Base-by-base conservation (phyloP, 2,329 filamentous ascomycete genomes). In the Fusarium brevicatenulatum region DNA sequence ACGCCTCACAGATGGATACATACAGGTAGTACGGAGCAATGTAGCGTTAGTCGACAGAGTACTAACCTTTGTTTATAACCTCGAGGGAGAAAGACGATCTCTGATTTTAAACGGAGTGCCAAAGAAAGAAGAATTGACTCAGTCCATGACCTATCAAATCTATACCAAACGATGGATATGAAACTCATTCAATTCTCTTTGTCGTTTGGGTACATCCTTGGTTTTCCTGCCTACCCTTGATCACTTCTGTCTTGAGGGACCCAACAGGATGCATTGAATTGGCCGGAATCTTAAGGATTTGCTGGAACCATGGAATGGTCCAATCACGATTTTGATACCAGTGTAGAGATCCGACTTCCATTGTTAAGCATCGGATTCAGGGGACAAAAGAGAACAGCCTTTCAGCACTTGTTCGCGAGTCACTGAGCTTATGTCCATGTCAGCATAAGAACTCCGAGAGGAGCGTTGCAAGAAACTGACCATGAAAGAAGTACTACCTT, bases 171-270 rank as follows among this genome's bases (percentile, higher is more conserved):
- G 25, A 34, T 34, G 32, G 5, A 47, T 47, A 47, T 19, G 28
- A 28, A 30, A 30, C 21, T 47, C 16, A 30, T 47, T 47, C 19
- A 30, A 19, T 30, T 49, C 10, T 30, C 21, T 49, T 30, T n/a
- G 46, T n/a, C 28, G 46, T 49, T 49, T 49, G 15, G 46, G 25
- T 47, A 30, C 25, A n/a, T 47, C 19, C 18, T 28, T 28, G 19
- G 8, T 28, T 21, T 46, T 46, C 43, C 19, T 28, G 19, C 25
- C 44, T 47, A 25, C 25, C 25, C 30, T 46, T 25, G 23, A 25
- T 54, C 15, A 37, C 44, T 54, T 62, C 23, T 55, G 36, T 46
- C 61, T 72, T 52, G 57, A 47, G 37, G 25, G 25, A 36, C 43
- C 37, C 39, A 21, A 46, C 53, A 53, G 32, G 42, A 23, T 59